These are phyloP conservation scores for Neurospora sp. DNA, from an alignment of 495 filamentous ascomycete species.

Conservation along the genomic window DNA sequence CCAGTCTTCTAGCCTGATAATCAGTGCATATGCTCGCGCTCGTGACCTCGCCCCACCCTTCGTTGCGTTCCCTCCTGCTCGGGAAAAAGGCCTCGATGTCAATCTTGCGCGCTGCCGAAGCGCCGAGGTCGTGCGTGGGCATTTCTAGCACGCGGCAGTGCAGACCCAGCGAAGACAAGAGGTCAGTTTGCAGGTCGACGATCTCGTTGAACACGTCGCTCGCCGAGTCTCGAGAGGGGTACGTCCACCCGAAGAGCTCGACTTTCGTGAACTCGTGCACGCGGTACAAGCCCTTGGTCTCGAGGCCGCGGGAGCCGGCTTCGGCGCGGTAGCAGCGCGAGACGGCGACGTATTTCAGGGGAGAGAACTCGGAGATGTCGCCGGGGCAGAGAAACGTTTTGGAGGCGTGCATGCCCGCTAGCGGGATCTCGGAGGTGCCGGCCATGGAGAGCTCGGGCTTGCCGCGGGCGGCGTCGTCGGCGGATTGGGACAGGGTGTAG, in stretches of 20 bases:
- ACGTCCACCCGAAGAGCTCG: constrained; percentile 86
- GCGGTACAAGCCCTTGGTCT: constrained; percentile 90
- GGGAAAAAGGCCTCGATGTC: constrained; percentile 96
- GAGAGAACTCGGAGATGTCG: constrained; percentile 42
- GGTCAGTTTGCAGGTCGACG: constrained; percentile 72
- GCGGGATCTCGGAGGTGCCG: constrained; percentile 87
- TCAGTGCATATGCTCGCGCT: constrained; percentile 87
- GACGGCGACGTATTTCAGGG: constrained; percentile 68
- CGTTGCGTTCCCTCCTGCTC: constrained; percentile 57
- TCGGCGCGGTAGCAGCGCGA: constrained; percentile 91
- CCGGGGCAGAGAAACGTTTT: constrained; percentile 41
- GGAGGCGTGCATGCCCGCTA: constrained; percentile 83
- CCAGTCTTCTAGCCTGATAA: constrained; percentile 79
- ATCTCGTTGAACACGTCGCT: constrained; percentile 69
- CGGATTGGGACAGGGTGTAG: constrained; percentile 59
- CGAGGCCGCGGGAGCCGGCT: constrained; percentile 76
- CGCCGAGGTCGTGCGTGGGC: constrained; percentile 80
- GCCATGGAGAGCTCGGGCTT: constrained; percentile 66
- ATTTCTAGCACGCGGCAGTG: constrained; percentile 87
- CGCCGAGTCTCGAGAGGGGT: constrained; percentile 34
- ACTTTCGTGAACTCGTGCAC: constrained; percentile 99
- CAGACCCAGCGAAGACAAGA: constrained; percentile 65
- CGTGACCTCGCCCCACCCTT: constrained; percentile 91
- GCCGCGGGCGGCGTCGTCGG: constrained; percentile 43
- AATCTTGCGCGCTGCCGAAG: constrained; percentile 71